phyloP scores from a whole-genome alignment of 805 yeast genomes.

The Yarrowia phangngaensis region DNA sequence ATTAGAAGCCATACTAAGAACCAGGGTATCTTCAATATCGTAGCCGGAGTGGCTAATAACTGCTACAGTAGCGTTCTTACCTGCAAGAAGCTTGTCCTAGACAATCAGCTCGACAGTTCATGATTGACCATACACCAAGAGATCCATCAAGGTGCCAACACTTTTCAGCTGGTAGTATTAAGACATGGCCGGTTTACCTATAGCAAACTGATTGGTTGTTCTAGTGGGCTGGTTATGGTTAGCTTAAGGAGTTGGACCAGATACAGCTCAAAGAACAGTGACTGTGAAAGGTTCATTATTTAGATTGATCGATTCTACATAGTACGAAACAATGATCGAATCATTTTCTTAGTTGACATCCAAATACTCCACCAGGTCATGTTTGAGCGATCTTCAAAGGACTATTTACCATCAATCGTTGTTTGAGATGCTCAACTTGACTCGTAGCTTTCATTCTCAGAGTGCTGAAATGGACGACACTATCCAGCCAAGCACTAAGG shows the following conservation, averaged over 20 bases:
- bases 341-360: constrained; percentile 98
- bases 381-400: constrained; percentile 84
- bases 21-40: constrained; percentile 98
- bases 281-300: constrained; percentile 97
- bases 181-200: constrained; percentile 99
- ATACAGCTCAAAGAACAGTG: constrained; percentile 86
- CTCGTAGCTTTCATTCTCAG: constrained; percentile 70
- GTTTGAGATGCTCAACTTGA: constrained; percentile 65
- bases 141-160: constrained; percentile 86
- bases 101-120: constrained; percentile 93
- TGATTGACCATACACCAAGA: constrained; percentile 99
- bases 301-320: constrained; percentile 67
- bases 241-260: constrained; percentile 88
- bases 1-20: constrained; percentile 83
- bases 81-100: constrained; percentile 96
- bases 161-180: constrained; percentile 95
- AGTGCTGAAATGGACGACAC: constrained; percentile 93
- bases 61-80: constrained; percentile 97
- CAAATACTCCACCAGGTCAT: constrained; percentile 88
- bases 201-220: constrained; percentile 90
- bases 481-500: no score
- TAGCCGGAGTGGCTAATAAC: constrained; percentile 99
- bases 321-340: constrained; percentile 85
- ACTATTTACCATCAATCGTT: constrained; percentile 64
- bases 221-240: constrained; percentile 91